Evolutionary conservation across 2,329 filamentous ascomycete species (phyloP).

Genomic region (Leptosphaerulina australis): DNA sequence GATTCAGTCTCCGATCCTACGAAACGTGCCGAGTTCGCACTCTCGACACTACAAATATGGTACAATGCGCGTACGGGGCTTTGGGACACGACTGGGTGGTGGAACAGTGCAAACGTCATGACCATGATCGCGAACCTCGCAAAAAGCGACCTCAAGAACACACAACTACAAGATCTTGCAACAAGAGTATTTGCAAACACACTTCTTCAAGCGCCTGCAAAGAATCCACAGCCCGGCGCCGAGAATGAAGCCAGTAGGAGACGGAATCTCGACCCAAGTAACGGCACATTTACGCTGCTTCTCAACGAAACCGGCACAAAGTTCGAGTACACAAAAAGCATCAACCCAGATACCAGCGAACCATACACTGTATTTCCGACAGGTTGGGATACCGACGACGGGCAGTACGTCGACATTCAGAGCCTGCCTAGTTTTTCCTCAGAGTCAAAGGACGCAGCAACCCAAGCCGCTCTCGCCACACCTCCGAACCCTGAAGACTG

Average conservation of each 20-base stretch:
- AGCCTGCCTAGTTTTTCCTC: constrained; percentile 15
- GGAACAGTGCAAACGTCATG: constrained; percentile 73
- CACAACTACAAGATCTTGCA: constrained; percentile 46
- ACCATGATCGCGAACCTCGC: constrained; percentile 65
- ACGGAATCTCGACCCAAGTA: constrained; percentile 11
- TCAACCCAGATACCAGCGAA: constrained; percentile 25
- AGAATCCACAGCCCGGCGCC: constrained; percentile 39
- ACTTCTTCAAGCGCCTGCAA: constrained; percentile 40
- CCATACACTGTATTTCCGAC: constrained; percentile 27
- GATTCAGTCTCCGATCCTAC: constrained; percentile 26
- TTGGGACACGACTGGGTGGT: constrained; percentile 72
- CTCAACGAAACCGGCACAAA: constrained; percentile 13
- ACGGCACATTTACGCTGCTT: constrained; percentile 13
- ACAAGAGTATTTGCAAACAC: constrained; percentile 54
- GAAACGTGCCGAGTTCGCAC: constrained; percentile 40
- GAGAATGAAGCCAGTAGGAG: constrained; percentile 22
- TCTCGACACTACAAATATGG: constrained; percentile 62
- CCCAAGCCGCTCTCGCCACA: constrained; percentile 15
- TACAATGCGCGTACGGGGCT: constrained; percentile 66
- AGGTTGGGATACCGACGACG: constrained; percentile 23
- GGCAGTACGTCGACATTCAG: constrained; percentile 19
- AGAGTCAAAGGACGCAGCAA: constrained; percentile 5
- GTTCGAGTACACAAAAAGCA: constrained; percentile 32
- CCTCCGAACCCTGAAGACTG: constrained; percentile 37
- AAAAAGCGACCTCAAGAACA: constrained; percentile 30